Evolutionary conservation across 352 stramenopile genomes (phyloP).

Genomic region (Pythium insidiosum): DNA sequence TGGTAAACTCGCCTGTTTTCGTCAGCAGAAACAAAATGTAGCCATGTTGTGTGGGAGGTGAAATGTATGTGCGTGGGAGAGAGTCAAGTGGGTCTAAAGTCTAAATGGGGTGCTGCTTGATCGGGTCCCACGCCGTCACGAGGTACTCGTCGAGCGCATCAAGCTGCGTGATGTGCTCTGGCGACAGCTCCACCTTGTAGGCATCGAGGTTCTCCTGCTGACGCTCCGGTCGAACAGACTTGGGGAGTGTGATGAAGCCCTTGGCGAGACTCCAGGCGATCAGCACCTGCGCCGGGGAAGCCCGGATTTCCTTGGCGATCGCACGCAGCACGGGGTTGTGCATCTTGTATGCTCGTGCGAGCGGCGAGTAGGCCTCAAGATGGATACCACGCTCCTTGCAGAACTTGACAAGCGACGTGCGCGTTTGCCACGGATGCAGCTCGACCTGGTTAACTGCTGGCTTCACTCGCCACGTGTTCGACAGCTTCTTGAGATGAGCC

Average conservation of each 20-base stretch:
- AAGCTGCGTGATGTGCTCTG: conserved; percentile 14
- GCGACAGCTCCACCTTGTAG: conserved; percentile 9
- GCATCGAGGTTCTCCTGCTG: conserved; percentile 26
- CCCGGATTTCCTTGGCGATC: conserved; percentile 13
- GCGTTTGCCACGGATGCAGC: conserved; percentile 37
- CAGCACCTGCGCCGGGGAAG: conserved; percentile 24
- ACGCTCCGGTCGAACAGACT: conserved; percentile 21
- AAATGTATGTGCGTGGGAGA: not conserved
- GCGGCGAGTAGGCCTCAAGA: conserved; percentile 25
- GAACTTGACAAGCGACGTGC: conserved; percentile 28
- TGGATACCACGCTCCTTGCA: conserved; percentile 18
- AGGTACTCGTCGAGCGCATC: conserved; percentile 15
- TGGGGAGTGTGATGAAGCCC: conserved; percentile 29
- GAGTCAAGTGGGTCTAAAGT: conserved; percentile 2
- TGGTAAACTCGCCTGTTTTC: not conserved
- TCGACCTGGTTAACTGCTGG: conserved; percentile 53
- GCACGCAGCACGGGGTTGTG: conserved; percentile 12
- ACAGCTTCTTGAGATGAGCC: conserved; percentile 59
- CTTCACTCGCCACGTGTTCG: conserved; percentile 18
- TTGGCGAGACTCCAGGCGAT: conserved; percentile 25
- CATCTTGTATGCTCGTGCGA: conserved; percentile 16
- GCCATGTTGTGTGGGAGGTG: not conserved
- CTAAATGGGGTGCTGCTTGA: conserved; percentile 15
- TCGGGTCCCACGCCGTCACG: conserved; percentile 20
- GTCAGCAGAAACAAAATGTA: not conserved